Base-by-base conservation (phyloP, 2,329 filamentous ascomycete species). In the Ophiostoma sp. region DNA sequence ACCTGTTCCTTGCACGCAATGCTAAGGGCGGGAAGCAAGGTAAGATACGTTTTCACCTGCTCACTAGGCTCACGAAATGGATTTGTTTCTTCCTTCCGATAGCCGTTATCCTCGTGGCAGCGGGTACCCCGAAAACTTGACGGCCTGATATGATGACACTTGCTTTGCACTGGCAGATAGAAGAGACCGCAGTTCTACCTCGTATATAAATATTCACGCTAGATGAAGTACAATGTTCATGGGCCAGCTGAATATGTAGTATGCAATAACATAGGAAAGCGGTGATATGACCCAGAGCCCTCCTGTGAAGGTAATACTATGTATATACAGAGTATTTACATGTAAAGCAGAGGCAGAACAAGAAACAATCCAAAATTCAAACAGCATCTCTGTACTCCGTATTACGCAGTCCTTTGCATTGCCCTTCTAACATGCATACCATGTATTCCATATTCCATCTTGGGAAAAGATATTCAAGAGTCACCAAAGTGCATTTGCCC, bases 101-200 rank as follows among this genome's bases (percentile, higher is more conserved):
- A 57, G 27, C 52, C 52, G 23, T 23, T 57, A 57, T 57, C 52
- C 52, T 57, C 52, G 52, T 57, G 52, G 52, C 23, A 57, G 52
- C 52, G 52, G 52, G 52, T 57, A 57, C 52, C 20, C 23, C 52
- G n/a, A 57, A 1, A 13, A 57, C 52, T 6, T 54, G n/a, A 57
- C 52, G 23, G 3, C 8, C 5, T 23, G n/a, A 54, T 11, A 57
- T 57, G 52, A n/a, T 15, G n/a, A 57, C 52, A 23, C n/a, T 23
- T 57, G 27, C 27, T 31, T 31, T 31, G 27, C 27, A 17, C n/a
- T n/a, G 27, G 52, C 52, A 57, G 52, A 27, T 8, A 10, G 23
- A 27, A 17, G 8, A 27, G 52, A 27, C 52, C 44, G 20, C 44
- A 48, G 4, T 4, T 57, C 23, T 15, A 41, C 8, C 5, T 41